Conservation (phyloP, 2,329 filamentous ascomycete genomes). For the Ustulina deusta region DNA sequence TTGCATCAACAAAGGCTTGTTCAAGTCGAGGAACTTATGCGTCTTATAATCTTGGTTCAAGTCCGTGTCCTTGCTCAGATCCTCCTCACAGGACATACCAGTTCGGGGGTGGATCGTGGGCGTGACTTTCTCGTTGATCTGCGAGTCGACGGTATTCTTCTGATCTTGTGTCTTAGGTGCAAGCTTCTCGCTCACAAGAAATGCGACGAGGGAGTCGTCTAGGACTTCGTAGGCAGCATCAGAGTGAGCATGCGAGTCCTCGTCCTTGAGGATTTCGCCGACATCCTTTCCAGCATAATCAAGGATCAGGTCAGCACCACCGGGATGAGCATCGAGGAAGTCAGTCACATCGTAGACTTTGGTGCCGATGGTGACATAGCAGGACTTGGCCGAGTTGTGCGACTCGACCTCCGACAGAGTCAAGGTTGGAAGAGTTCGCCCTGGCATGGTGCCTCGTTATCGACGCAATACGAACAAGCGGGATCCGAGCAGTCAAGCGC, state of each 20-base stretch:
- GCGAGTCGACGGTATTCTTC: constrained; percentile 50
- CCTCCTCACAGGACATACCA: constrained; percentile 89
- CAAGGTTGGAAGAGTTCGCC: constrained; percentile 84
- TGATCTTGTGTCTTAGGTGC: constrained; percentile 53
- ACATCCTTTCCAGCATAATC: constrained; percentile 93
- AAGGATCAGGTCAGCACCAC: constrained; percentile 87
- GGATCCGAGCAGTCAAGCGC: neutral
- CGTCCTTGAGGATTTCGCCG: constrained; percentile 82
- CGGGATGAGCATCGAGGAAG: constrained; percentile 91
- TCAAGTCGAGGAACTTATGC: constrained; percentile 94
- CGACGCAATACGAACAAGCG: neutral
- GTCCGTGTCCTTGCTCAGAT: constrained; percentile 89
- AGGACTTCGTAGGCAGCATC: constrained; percentile 97
- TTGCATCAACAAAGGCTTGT: constrained; percentile 85
- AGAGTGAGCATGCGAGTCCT: constrained; percentile 84
- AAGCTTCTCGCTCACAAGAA: constrained; percentile 73
- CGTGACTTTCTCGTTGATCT: constrained; percentile 51
- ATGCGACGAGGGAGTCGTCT: constrained; percentile 87
- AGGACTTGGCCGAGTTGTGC: constrained; percentile 84
- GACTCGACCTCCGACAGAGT: constrained; percentile 82
- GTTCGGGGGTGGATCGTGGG: constrained; percentile 71
- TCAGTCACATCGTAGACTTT: constrained; percentile 96
- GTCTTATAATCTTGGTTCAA: constrained; percentile 79
- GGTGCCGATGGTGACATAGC: constrained; percentile 89
- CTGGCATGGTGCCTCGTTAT: constrained; percentile 71